phyloP scores from a whole-genome alignment of 116 monocot species.

The Posidonia oceanica region DNA sequence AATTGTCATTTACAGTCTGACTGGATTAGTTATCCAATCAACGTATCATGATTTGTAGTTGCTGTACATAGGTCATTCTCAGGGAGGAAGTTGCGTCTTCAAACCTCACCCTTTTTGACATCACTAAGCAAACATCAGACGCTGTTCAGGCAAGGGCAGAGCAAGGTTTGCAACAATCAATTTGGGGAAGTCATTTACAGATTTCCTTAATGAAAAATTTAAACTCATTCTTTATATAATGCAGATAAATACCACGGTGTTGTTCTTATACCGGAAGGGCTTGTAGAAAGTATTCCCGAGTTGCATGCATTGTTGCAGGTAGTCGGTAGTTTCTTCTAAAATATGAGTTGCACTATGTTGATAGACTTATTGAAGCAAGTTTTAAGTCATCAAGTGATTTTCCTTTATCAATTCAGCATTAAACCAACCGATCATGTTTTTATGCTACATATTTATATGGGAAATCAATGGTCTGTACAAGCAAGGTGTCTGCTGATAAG shows the following conservation, averaged over 20 bases:
- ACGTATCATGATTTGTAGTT: too few relatives aligned
- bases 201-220: too few relatives aligned
- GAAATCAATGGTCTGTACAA: conserved; percentile 68
- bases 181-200: too few relatives aligned
- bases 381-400: not conserved
- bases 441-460: conserved; percentile 12
- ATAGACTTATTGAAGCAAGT: too few relatives aligned
- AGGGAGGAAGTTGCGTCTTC: conserved; percentile 78
- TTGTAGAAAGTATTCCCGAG: conserved; percentile 86
- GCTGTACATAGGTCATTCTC: conserved; percentile 43
- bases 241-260: conserved; percentile 76
- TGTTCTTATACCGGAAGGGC: conserved; percentile 81
- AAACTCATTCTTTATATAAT: not conserved
- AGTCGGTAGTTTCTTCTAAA: not conserved
- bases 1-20: not conserved
- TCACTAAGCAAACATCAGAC: conserved; percentile 74
- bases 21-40: too few relatives aligned
- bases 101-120: conserved; percentile 84
- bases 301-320: conserved; percentile 78
- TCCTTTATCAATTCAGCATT: too few relatives aligned
- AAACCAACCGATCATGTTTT: too few relatives aligned
- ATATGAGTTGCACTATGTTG: too few relatives aligned
- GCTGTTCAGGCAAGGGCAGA: conserved; percentile 73
- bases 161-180: conserved; percentile 28
- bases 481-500: conserved; percentile 59